Evolutionary conservation across 345 rosid genomes (phyloP).

Genomic region (Populus nigra): DNA sequence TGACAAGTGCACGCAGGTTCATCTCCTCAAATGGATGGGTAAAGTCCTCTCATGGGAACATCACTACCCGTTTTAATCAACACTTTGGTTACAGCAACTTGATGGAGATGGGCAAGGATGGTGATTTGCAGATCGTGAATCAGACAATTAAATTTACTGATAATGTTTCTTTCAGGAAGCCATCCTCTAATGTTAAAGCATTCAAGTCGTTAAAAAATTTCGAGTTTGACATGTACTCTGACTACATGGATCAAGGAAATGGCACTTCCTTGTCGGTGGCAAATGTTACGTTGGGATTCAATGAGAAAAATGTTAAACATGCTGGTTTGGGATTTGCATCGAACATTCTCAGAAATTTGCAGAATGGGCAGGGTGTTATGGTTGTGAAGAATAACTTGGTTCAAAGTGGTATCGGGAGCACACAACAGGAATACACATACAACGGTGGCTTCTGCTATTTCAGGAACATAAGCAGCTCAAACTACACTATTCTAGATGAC

Average conservation of each 20-base stretch:
- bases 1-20: constrained; percentile 47
- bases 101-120: constrained; percentile 54
- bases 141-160: constrained; percentile 59
- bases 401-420: constrained; percentile 44
- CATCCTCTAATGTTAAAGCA: constrained; percentile 18
- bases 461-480: constrained; percentile 72
- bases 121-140: constrained; percentile 53
- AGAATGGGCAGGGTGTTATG: constrained; percentile 51
- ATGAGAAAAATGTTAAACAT: constrained; percentile 44
- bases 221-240: constrained; percentile 38
- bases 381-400: constrained; percentile 49
- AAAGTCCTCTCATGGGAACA: constrained; percentile 57
- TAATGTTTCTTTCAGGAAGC: constrained; percentile 34
- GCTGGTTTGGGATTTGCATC: constrained; percentile 15
- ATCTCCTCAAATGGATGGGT: constrained; percentile 60
- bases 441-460: constrained; percentile 58
- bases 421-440: constrained; percentile 54
- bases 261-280: constrained; percentile 29
- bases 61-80: constrained; percentile 51
- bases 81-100: constrained; percentile 48
- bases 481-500: constrained; percentile 57
- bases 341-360: constrained; percentile 49
- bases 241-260: constrained; percentile 35
- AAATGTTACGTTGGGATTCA: constrained; percentile 54
- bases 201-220: constrained; percentile 49